Conservation (phyloP, 257 asterid genomes). For the Linaria vulgaris region DNA sequence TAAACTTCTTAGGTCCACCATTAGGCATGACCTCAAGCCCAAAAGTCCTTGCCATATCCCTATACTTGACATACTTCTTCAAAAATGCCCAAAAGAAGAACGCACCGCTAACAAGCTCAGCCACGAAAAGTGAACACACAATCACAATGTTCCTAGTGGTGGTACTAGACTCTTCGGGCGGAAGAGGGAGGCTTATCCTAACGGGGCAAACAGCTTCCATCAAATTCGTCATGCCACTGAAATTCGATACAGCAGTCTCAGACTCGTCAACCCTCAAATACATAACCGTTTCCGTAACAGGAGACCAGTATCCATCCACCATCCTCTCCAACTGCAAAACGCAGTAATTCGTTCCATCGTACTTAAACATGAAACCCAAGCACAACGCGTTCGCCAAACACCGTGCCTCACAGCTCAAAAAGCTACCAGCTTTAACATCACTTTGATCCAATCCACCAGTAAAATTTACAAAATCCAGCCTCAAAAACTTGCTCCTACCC, state of each 20-base stretch:
- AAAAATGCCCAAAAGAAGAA: constrained; percentile 76
- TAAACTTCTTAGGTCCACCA: constrained; percentile 79
- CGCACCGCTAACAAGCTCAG: constrained; percentile 73
- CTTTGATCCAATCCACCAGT: constrained; percentile 56
- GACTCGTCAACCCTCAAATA: constrained; percentile 61
- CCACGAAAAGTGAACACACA: constrained; percentile 55
- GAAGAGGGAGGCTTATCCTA: constrained; percentile 62
- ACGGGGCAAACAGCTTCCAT: constrained; percentile 71
- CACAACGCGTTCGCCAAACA: constrained; percentile 41
- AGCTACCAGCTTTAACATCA: constrained; percentile 35
- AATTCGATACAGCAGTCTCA: constrained; percentile 48
- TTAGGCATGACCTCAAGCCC: constrained; percentile 82
- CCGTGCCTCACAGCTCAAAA: constrained; percentile 39
- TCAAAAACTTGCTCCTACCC: constrained; percentile 46
- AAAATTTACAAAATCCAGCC: constrained; percentile 63
- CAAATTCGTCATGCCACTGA: constrained; percentile 57
- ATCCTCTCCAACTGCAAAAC: constrained; percentile 53
- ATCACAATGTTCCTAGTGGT: constrained; percentile 64
- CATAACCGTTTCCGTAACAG: constrained; percentile 45
- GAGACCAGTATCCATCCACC: constrained; percentile 73
- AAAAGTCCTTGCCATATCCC: constrained; percentile 89
- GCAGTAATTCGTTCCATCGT: constrained; percentile 63
- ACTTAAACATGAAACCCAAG: constrained; percentile 67
- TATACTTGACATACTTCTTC: constrained; percentile 72
- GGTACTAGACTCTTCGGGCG: constrained; percentile 53